Conservation (phyloP, 2,329 filamentous ascomycete species). For the Aschersonia sp. region DNA sequence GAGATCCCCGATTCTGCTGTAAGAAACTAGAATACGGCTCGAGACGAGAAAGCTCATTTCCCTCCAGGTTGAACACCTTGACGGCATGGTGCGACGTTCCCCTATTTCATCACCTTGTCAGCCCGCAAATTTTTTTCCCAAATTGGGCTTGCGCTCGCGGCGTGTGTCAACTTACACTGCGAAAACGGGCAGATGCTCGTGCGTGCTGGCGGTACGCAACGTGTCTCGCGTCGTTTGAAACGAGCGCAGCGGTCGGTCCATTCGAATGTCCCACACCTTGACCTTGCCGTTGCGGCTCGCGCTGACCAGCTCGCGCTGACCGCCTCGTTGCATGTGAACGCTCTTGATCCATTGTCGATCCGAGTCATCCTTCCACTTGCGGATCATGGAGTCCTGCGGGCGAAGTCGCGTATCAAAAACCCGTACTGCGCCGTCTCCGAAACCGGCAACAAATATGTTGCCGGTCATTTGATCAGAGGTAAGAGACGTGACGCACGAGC, state of each 20-base stretch:
- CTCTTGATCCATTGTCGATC: slow-evolving; percentile 86
- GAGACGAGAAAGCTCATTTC: slow-evolving; percentile 62
- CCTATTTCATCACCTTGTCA: slow-evolving; percentile 26
- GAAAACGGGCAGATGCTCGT: slow-evolving; percentile 94
- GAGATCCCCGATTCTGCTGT: slow-evolving; percentile 62
- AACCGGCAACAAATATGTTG: slow-evolving; percentile 89
- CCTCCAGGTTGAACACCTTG: slow-evolving; percentile 84
- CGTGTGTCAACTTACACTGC: slow-evolving; percentile 53
- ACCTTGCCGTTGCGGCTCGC: slow-evolving; percentile 89
- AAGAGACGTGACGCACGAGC: slow-evolving; percentile 87
- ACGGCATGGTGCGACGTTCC: slow-evolving; percentile 80
- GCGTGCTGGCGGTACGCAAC: slow-evolving; percentile 74
- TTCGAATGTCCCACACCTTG: slow-evolving; percentile 89
- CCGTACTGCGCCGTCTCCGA: slow-evolving; percentile 85
- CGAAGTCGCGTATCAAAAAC: slow-evolving; percentile 84
- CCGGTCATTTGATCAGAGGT: slow-evolving; percentile 97
- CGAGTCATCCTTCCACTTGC: slow-evolving; percentile 85
- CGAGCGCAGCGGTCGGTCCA: slow-evolving; percentile 61
- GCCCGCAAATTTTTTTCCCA: slow-evolving; percentile 6
- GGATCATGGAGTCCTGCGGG: slow-evolving; percentile 83
- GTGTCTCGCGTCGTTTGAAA: slow-evolving; percentile 65
- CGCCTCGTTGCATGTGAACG: slow-evolving; percentile 92
- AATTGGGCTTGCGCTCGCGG: too few relatives aligned
- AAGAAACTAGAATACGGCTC: slow-evolving; percentile 88
- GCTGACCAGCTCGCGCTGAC: slow-evolving; percentile 78